Base-by-base conservation (phyloP, 345 rosid genomes). In the Dipteronia sinensis region DNA sequence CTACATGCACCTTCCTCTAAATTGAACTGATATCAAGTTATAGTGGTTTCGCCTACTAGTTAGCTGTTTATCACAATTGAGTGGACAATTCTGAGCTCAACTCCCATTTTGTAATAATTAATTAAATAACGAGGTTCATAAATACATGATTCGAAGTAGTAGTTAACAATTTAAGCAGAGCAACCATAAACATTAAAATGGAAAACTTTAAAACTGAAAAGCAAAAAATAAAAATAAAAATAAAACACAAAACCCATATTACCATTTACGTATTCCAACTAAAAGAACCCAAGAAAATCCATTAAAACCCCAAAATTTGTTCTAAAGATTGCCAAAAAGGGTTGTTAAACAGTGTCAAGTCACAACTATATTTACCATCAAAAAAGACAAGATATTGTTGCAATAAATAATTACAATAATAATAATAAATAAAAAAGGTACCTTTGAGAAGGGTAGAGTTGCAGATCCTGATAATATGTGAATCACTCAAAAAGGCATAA, bases 381-480 rank as follows among this genome's bases (percentile, higher is more conserved):
- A 51, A 12, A 12, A n/a, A 53, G 10, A 51, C 7, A 13, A 75
- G 63, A 31, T 23, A 63, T 23, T 46, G 58, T 63, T 23, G 47
- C n/a, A 47, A 6, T 15, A 6, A 49, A 42, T 15, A 22, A 23
- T 5, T 3, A 20, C 44, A 44, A 65, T 15, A 8, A 5, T 5
- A 34, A 34, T 3, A 31, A 3, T 34, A 42, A 23, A 42, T 7
- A 46, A 46, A 44, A 10, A 10, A 10, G 6, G 6, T 65, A 65
- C 71, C 78, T 75, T 65, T 13, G 22, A 38, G 53, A 22, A 23
- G 64, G 4, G 22, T 25, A 61, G 56, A 61, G 29, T 72, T n/a
- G 76, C 55, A 72, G 76, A 72, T 72, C 67, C 74, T 55, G 47
- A 31, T 4, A 53, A 49, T 27, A 15, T 10, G 29, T 7, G 47